Percentiles rank a stretch among this genome's conserved stretches.
Conservation (phyloP, 306 rosid species). For the Oemleria cerasiformis region DNA sequence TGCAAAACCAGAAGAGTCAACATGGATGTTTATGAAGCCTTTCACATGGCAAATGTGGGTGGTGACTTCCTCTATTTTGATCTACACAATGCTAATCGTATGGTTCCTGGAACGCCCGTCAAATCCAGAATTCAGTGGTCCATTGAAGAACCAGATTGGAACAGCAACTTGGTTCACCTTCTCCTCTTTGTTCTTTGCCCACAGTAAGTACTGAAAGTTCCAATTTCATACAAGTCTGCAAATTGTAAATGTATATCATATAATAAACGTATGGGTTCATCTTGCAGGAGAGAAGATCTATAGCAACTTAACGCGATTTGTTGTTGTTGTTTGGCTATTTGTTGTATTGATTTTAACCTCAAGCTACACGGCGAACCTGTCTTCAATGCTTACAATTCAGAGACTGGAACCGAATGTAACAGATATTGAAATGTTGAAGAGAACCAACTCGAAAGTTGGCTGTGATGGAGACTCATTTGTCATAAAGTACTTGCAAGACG, state of each 20-base stretch:
- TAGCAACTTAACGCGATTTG: conserved; percentile 45
- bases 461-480: conserved; percentile 45
- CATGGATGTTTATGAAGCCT: conserved; percentile 67
- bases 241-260: background rate
- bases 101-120: conserved; percentile 57
- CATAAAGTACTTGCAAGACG: conserved; percentile 20
- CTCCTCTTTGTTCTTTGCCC: conserved; percentile 73
- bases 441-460: conserved; percentile 43
- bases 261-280: background rate
- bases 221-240: too few relatives aligned
- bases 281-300: conserved; percentile 47
- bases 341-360: conserved; percentile 52
- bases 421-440: conserved; percentile 35
- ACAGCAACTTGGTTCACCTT: conserved; percentile 59
- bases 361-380: conserved; percentile 70
- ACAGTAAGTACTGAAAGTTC: conserved; percentile 42
- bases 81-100: conserved; percentile 52
- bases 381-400: conserved; percentile 65
- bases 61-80: conserved; percentile 33
- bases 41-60: conserved; percentile 67
- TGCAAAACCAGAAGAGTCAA: conserved; percentile 26
- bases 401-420: conserved; percentile 30
- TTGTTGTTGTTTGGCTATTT: conserved; percentile 55
- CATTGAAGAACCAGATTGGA: conserved; percentile 49
- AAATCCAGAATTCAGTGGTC: conserved; percentile 55